Conservation (phyloP, 805 yeast genomes). For the Wickerhamomyces bisporus region DNA sequence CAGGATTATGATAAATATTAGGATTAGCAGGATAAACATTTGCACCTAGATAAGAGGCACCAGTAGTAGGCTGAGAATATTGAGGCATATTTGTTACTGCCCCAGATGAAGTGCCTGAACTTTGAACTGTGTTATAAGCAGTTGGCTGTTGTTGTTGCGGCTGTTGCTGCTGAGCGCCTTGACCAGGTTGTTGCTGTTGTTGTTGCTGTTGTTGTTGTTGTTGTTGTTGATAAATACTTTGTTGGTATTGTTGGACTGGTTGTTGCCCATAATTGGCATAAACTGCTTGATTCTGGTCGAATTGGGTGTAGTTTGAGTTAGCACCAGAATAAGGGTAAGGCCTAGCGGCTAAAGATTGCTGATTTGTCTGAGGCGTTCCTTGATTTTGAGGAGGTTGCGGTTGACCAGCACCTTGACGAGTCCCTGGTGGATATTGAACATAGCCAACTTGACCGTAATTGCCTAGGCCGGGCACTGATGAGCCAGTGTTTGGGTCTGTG, state of each 20-base stretch:
- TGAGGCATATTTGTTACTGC: too few species aligned
- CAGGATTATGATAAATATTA: not conserved
- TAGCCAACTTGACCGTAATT: not conserved
- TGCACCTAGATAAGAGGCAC: not conserved
- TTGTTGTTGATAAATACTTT: slow-evolving; percentile 9
- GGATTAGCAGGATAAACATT: slow-evolving; percentile 1
- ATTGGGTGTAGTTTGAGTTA: not conserved
- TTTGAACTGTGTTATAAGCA: slow-evolving; percentile 1
- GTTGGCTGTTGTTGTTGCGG: slow-evolving; percentile 5
- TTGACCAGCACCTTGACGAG: not conserved
- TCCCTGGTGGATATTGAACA: not conserved
- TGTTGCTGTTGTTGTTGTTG: slow-evolving; percentile 11
- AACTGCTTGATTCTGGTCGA: not conserved
- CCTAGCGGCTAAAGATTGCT: not conserved
- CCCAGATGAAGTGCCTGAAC: slow-evolving; percentile 8
- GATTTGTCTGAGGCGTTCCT: not conserved
- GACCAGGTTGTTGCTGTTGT: slow-evolving; percentile 18
- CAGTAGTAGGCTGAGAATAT: too few species aligned
- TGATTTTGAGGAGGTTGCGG: not conserved
- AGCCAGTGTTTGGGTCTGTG: not conserved
- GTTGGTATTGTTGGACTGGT: slow-evolving; percentile 1
- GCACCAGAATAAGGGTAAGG: too few species aligned
- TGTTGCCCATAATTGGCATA: not conserved
- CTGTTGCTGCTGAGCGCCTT: slow-evolving; percentile 4
- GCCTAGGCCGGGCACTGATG: not conserved